These are phyloP conservation scores for Aspergillus mulundensis DNA, from an alignment of 495 filamentous ascomycete species.

Conservation along the genomic window DNA sequence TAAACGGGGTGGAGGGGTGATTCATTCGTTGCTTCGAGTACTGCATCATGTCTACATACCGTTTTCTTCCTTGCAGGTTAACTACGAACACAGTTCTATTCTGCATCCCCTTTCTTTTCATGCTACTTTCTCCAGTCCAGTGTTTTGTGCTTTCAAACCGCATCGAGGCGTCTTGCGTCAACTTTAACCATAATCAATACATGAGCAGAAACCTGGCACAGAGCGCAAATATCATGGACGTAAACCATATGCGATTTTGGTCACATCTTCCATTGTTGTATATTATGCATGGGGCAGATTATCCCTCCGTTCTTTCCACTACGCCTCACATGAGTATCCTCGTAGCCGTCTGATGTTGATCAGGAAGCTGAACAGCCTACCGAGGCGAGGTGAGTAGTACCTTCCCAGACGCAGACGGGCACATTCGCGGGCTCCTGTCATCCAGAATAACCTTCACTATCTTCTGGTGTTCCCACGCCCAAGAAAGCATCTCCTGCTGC, in stretches of 20 bases:
- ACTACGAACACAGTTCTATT: neutral
- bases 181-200: neutral
- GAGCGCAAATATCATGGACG: neutral
- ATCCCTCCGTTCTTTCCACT: neutral
- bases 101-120: constrained; percentile 4
- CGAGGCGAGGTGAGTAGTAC: no score
- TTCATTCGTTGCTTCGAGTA: neutral
- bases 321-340: no score
- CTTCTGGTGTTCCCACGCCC: no score
- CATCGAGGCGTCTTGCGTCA: constrained; percentile 21
- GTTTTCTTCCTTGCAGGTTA: neutral
- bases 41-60: neutral
- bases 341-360: neutral
- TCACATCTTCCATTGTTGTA: neutral
- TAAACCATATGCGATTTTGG: neutral
- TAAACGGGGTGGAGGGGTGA: constrained; percentile 32
- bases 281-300: neutral
- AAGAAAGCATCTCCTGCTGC: no score
- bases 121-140: constrained; percentile 14
- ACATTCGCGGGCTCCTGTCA: no score
- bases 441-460: no score
- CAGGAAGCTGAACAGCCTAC: no score
- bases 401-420: no score
- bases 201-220: neutral
- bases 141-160: constrained; percentile 12